Conservation (phyloP, 371 early-diverging fungal species). For the Mortierella sp. region DNA sequence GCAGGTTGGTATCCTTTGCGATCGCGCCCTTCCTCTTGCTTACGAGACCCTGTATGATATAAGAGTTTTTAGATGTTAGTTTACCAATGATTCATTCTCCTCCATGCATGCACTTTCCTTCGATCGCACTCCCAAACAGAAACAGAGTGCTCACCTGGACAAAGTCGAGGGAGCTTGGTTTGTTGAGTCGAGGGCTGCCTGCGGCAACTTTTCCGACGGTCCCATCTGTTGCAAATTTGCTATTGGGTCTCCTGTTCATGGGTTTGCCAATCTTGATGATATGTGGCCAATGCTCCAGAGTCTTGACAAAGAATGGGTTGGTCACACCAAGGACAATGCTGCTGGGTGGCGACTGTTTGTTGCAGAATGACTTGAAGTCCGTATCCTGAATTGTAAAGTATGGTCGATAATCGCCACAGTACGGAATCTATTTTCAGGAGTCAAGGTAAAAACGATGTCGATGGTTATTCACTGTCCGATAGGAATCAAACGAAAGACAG, state of each 20-base stretch:
- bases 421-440: constrained; percentile 80
- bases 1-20: constrained; percentile 78
- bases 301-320: constrained; percentile 93
- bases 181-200: constrained; percentile 16
- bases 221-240: constrained; percentile 53
- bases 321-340: constrained; percentile 93
- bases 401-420: constrained; percentile 96
- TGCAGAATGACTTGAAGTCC: constrained; percentile 85
- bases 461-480: no score
- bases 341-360: constrained; percentile 79
- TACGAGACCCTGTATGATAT: constrained; percentile 64
- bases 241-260: constrained; percentile 58
- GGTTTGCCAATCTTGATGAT: constrained; percentile 82
- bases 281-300: constrained; percentile 94
- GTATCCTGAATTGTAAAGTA: constrained; percentile 97
- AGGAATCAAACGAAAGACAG: no score
- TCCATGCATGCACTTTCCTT: no score
- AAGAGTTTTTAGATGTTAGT: neutral
- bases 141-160: constrained; percentile 61
- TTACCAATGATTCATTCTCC: no score
- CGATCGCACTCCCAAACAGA: neutral
- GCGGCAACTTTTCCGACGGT: constrained; percentile 20
- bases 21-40: constrained; percentile 88
- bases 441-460: neutral
- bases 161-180: constrained; percentile 63